Percentiles rank a stretch among this genome's conserved stretches.
phyloP scores from a whole-genome alignment of 139 green algal species.

The Tetradesmus obliquus region DNA sequence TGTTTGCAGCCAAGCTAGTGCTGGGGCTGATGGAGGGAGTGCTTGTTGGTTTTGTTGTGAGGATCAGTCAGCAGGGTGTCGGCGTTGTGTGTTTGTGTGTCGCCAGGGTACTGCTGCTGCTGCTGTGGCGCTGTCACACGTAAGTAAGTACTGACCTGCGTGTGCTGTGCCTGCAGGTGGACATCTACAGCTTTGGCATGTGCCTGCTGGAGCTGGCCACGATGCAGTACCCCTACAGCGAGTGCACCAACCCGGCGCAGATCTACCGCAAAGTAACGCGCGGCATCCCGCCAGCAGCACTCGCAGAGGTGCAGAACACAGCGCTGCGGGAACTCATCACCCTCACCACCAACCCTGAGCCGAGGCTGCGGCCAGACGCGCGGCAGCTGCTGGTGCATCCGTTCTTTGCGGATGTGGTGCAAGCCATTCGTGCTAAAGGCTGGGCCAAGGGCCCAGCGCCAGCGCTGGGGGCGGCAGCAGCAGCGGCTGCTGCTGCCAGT shows the following conservation, averaged over 20 bases:
- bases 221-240: slow-evolving; percentile 95
- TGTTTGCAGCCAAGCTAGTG: no score
- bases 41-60: no score
- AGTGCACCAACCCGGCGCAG: slow-evolving; percentile 96
- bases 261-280: slow-evolving; percentile 96
- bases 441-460: slow-evolving; percentile 1
- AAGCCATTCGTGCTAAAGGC: slow-evolving; percentile 28
- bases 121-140: no score
- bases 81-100: neutral
- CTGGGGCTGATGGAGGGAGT: no score
- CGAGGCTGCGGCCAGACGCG: slow-evolving; percentile 73
- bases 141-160: no score
- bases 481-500: neutral
- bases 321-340: slow-evolving; percentile 88
- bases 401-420: slow-evolving; percentile 77
- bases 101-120: no score
- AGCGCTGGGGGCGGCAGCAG: slow-evolving; percentile 7
- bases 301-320: slow-evolving; percentile 75
- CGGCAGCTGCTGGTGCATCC: slow-evolving; percentile 91
- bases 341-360: slow-evolving; percentile 77
- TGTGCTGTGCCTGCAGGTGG: neutral
- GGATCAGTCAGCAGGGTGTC: no score
- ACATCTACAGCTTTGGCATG: slow-evolving; percentile 82
- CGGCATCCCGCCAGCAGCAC: slow-evolving; percentile 81
- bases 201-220: slow-evolving; percentile 97